Base-by-base conservation (phyloP, 352 stramenopile species). In the Globisporangium rhizosaccharum region DNA sequence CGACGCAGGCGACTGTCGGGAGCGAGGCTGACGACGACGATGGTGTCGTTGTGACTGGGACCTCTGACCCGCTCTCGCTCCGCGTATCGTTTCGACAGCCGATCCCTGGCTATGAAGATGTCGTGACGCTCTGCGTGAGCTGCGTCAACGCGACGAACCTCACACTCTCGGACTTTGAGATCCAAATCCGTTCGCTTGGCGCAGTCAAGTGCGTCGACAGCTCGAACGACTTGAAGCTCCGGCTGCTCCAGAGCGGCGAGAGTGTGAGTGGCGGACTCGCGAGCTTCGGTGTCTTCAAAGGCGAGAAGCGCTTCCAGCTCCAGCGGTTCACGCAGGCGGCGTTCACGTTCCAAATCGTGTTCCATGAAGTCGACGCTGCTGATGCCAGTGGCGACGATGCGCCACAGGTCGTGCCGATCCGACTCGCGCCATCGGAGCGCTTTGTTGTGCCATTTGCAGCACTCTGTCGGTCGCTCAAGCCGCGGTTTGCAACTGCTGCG, bases 111-210 rank as follows among this genome's bases (percentile, higher is more conserved):
- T 72, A 76, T 14, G 76, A 88, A 57, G 72, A 90, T 9, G 61
- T 79, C 2, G 52, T 92, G 12, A 59, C 67, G 25, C 56, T 92
- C 0, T 67, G 67, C 6, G 56, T 94, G 14, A 75, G 65, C 9
- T 86, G 71, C 56, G 87, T 73, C 65, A 94, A 94, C 53, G 71
- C 85, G 30, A 89, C 68, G 53, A 90, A 71, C 42, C 57, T 89
- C 11, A 10, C 80, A 0, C 66, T 91, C 3, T 76, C 51, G 36
- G 79, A 88, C 41, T 82, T 93, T 57, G 78, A 86, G 67, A 68
- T 93, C 54, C 73, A 77, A 3, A 70, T 92, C 49, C 76, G 66
- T 3, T 63, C 76, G 3, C 51, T 79, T 17, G 76, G 74, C 2
- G 63, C 72, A 3, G 69, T 78, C 23, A 74, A 77, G 33, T 89